Base-by-base conservation (phyloP, 148 eudicot genomes). In the Nepenthes gracilis region DNA sequence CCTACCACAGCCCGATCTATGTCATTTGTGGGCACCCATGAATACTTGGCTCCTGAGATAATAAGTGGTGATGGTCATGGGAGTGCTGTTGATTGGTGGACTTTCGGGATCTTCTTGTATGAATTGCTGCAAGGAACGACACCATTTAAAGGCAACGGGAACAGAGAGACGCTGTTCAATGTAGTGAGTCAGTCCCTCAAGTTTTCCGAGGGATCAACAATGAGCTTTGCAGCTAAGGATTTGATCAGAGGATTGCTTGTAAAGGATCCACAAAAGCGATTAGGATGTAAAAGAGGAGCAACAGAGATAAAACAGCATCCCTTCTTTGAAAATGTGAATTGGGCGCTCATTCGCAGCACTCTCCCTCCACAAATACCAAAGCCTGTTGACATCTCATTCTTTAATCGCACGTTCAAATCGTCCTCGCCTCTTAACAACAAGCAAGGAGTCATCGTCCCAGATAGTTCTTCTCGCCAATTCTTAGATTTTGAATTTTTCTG, bases 41-140 rank as follows among this genome's bases (percentile, higher is more conserved):
- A 87, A 63, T 87, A 86, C 66, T 67, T 86, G 53, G 80, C 95
- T 58, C 95, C 89, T 52, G 95, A 86, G 52, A 86, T 86, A 57
- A 80, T 87, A 23, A 75, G 85, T 77, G 90, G 88, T 45, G 96
- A 88, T 38, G 96, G 96, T 35, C 96, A 88, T 77, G 96, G 96
- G 10, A 88, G 92, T 70, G 80, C 96, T 3, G 96, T 88, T 15
- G 96, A 88, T 63, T 88, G 96, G 96, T 88, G 96, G 96, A 88
- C 96, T 2, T 81, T 82, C 53, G 96, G 96, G 14, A 83, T 88
- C 10, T 88, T 88, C 77, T 69, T 88, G 72, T 85, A 80, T 12
- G 96, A 88, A 45, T 70, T 88, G 66, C 70, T 88, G 7, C 81
- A 82, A 50, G 92, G 91, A 54, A 85, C 67, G 65, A 88, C 96